Conservation (phyloP, 768 basidiomycete species). For the Naganishia friedmannii region DNA sequence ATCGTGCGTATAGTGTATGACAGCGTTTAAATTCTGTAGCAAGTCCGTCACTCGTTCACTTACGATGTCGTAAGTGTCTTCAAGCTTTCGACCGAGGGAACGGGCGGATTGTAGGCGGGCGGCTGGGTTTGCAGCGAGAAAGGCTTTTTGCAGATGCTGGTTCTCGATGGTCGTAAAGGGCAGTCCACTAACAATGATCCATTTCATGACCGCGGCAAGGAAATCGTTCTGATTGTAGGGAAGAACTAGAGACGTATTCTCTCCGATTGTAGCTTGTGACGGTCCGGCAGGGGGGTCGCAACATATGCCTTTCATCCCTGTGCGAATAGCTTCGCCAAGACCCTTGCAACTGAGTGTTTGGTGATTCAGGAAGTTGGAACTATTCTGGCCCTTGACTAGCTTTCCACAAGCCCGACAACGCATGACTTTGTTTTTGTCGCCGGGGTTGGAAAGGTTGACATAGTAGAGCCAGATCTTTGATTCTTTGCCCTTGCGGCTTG, state of each 20-base stretch:
- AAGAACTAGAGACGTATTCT: too few species aligned
- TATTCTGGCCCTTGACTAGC: not conserved
- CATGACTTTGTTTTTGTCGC: not conserved
- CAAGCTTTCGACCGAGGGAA: not conserved
- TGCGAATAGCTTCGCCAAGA: not conserved
- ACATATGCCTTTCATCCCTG: too few species aligned
- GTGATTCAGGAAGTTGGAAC: not conserved
- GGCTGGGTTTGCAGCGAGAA: not conserved
- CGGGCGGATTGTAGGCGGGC: slow-evolving; percentile 6
- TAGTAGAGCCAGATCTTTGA: not conserved
- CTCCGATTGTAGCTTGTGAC: too few species aligned
- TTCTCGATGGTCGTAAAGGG: slow-evolving; percentile 12
- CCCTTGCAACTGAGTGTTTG: not conserved
- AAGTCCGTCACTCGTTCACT: not conserved
- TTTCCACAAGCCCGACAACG: not conserved
- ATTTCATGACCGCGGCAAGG: not conserved
- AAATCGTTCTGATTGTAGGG: not conserved
- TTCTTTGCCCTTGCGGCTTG: not conserved
- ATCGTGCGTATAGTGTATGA: slow-evolving; percentile 7
- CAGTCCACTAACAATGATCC: slow-evolving; percentile 9
- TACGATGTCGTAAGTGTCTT: slow-evolving; percentile 5
- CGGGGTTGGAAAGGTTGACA: not conserved
- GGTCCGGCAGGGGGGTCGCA: too few species aligned
- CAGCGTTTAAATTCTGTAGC: not conserved
- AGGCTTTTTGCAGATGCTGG: not conserved